phyloP scores from a whole-genome alignment of 805 yeast species.

The Citeromyces nyonsensis region DNA sequence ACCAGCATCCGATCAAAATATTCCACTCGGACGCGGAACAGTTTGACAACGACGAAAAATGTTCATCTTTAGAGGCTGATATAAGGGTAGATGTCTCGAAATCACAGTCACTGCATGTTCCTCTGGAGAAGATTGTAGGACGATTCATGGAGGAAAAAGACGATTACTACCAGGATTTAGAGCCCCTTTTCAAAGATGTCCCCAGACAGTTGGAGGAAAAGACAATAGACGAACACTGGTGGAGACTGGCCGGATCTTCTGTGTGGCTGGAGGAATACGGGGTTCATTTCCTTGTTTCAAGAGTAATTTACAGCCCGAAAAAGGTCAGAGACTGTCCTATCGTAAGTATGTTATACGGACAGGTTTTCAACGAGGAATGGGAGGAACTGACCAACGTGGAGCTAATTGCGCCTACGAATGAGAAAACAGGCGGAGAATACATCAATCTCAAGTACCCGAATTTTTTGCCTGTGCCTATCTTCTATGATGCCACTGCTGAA shows the following conservation, averaged over 20 bases:
- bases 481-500: not conserved
- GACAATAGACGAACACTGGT: conserved; percentile 2
- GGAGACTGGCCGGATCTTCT: conserved; percentile 2
- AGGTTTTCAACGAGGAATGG: conserved; percentile 21
- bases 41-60: too few species aligned
- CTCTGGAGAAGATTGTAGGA: too few species aligned
- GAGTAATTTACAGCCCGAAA: conserved; percentile 14
- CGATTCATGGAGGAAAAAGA: too few species aligned
- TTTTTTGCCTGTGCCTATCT: conserved; percentile 1
- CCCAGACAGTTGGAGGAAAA: not conserved
- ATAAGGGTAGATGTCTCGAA: too few species aligned
- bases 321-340: conserved; percentile 2
- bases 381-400: conserved; percentile 10
- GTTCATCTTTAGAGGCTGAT: too few species aligned
- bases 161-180: too few species aligned
- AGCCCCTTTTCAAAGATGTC: too few species aligned
- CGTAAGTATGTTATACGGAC: conserved; percentile 9
- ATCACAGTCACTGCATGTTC: too few species aligned
- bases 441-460: conserved; percentile 1
- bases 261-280: conserved; percentile 26
- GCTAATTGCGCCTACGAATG: not conserved
- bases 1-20: too few species aligned
- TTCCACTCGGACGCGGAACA: too few species aligned
- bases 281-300: conserved; percentile 22
- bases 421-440: not conserved